Base-by-base conservation (phyloP, 163 green algal genomes). In the Volvox carteri region DNA sequence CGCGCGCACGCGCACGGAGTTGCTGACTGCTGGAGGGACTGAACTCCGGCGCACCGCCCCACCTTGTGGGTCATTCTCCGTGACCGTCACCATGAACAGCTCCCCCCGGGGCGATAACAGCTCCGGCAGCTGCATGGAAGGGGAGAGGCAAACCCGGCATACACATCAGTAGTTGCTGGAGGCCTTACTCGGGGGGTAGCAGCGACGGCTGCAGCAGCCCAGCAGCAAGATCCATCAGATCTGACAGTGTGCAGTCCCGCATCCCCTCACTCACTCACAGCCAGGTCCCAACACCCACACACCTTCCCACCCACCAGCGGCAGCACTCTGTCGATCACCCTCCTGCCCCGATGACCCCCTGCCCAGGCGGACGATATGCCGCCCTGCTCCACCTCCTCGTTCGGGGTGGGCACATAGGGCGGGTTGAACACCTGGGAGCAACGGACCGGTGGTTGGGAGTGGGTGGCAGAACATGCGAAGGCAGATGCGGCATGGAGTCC, bases 361-460 rank as follows among this genome's bases (percentile, higher is more conserved):
- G 97, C 97, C 97, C 97, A 99, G 2, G 97, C 96, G 0, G 93
- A 93, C 19, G 93, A 90, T 28, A 99, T 96, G 19, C 94, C 93
- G 6, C 79, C 60, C 6, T 75, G 30, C 4, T 78, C 52, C 23
- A 99, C 93, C 90, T 99, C 97, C 25, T 98, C 96, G 54, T 98
- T 94, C 28, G 97, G 97, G 3, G 98, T 99, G 2, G 96, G 95
- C 70, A 99, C 98, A 86, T 99, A 99, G 21, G 98, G 97, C 11
- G 98, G 98, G 89, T 99, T 99, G 92, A 99, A 99, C 19, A 99
- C 46, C 93, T 96, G 92, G 25, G 90, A 28, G 58, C n/a, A n/a
- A n/a, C n/a, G n/a, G n/a, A n/a, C n/a, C n/a, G n/a, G n/a, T n/a
- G n/a, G n/a, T n/a, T n/a, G n/a, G n/a, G n/a, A n/a, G n/a, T n/a